A percentile compares a stretch with the other conserved stretches of the same genome.
Evolutionary conservation across 1,139 yeast species (phyloP).

Genomic region (Zygosaccharomyces pseudobailii): DNA sequence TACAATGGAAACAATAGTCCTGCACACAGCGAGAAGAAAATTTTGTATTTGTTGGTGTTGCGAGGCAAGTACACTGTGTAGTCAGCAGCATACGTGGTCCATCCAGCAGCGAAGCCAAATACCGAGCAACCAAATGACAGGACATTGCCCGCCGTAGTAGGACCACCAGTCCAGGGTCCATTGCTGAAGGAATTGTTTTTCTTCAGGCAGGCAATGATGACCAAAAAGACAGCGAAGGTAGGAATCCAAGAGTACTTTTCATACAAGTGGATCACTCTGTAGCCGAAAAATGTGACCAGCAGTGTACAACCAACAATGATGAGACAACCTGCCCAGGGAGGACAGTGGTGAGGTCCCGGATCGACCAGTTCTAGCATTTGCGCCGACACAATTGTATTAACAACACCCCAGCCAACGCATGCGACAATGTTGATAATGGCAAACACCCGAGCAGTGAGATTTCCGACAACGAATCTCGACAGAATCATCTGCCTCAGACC

Average conservation of each 20-base stretch:
- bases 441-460: conserved; percentile 68
- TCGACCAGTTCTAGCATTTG: conserved; percentile 78
- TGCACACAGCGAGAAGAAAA: conserved; percentile 56
- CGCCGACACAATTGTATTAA: conserved; percentile 86
- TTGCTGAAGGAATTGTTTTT: conserved; percentile 56
- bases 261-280: conserved; percentile 71
- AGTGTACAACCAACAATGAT: conserved; percentile 67
- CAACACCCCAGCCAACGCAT: conserved; percentile 95
- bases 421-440: conserved; percentile 76
- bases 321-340: conserved; percentile 90
- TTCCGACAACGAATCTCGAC: conserved; percentile 76
- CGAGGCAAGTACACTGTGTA: conserved; percentile 81
- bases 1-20: conserved; percentile 67
- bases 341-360: conserved; percentile 50
- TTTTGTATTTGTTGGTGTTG: conserved; percentile 50
- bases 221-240: conserved; percentile 63
- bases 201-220: conserved; percentile 72
- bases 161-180: conserved; percentile 43
- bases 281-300: conserved; percentile 77
- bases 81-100: conserved; percentile 93
- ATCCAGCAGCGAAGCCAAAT: conserved; percentile 90
- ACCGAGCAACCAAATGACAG: conserved; percentile 81
- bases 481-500: conserved; percentile 89
- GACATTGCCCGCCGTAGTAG: conserved; percentile 67
- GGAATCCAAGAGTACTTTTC: conserved; percentile 93